phyloP scores from a whole-genome alignment of 176 grass and related monocot species.

The barley (Hordeum vulgare) region MorexV3_pseudomolecules_assembly NC_058519.1:12412069-12412568 shows the following conservation, averaged over 20 bases:
- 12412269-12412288: conserved; percentile 22
- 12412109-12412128: no score
- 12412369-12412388: conserved; percentile 8
- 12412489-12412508: conserved; percentile 5
- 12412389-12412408: conserved; percentile 21
- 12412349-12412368: background rate
- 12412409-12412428: conserved; percentile 21
- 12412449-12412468: background rate
- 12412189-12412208: no score
- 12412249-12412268: no score
- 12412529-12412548: conserved; percentile 8
- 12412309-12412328: conserved; percentile 3
- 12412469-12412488: conserved; percentile 34
- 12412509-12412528: conserved; percentile 6
- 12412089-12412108: no score
- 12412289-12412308: conserved; percentile 10
- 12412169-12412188: no score
- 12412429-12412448: no score
- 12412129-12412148: no score
- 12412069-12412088: no score
- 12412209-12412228: no score
- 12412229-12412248: no score
- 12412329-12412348: background rate
- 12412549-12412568: background rate
- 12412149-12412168: no score